These are phyloP conservation scores for Ailanthus altissimus DNA, from an alignment of 345 rosid genomes.

Conservation along the genomic window DNA sequence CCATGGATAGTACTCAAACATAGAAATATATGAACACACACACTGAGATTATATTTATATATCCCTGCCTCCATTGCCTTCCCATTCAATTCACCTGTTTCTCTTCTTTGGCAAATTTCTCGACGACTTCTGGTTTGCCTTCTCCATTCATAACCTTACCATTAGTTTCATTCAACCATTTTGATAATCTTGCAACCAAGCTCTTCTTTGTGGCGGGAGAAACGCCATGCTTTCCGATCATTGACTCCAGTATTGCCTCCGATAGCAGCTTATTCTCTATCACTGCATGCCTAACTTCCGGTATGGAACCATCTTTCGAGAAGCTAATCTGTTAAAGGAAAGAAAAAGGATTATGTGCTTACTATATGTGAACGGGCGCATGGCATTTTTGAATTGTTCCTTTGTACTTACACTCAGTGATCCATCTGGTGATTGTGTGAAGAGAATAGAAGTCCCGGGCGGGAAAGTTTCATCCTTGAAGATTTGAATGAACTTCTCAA, in stretches of 20 bases:
- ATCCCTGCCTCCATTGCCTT: not conserved
- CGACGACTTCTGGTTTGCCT: not conserved
- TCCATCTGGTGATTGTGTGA: constrained; percentile 55
- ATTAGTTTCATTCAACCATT: constrained; percentile 31
- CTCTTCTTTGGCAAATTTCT: no score
- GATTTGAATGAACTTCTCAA: constrained; percentile 50
- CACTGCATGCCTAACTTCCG: constrained; percentile 43
- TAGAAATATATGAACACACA: not conserved
- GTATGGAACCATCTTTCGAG: constrained; percentile 58
- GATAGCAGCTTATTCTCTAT: constrained; percentile 70
- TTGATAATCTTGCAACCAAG: constrained; percentile 56
- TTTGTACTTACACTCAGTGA: constrained; percentile 50
- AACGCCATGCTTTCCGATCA: constrained; percentile 75
- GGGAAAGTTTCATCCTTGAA: constrained; percentile 68
- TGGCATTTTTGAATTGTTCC: not conserved
- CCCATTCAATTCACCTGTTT: not conserved
- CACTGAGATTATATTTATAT: not conserved
- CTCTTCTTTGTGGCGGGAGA: constrained; percentile 60
- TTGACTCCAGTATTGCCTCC: constrained; percentile 68
- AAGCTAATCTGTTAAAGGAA: constrained; percentile 57
- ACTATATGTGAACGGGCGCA: not conserved
- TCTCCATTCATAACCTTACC: not conserved
- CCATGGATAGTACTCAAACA: no score
- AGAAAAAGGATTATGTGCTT: not conserved
- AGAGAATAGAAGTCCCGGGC: constrained; percentile 74